These are phyloP conservation scores for Leucocoprinus birnbaumii DNA, from an alignment of 768 basidiomycete species.

Conservation along the genomic window DNA sequence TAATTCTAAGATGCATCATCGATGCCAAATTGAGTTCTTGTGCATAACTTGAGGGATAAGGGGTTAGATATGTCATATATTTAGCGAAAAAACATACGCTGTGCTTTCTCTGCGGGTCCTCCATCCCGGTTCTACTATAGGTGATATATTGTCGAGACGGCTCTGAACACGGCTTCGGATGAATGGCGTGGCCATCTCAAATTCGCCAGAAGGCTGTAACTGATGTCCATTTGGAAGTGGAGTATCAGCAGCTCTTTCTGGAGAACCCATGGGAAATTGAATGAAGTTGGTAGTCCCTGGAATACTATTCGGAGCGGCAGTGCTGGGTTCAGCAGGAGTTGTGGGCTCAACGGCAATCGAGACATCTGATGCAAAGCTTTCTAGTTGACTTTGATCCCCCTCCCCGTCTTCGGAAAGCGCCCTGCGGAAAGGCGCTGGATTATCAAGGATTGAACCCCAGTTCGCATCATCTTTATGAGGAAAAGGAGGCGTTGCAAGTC, in stretches of 20 bases:
- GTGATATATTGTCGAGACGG: constrained; percentile 53
- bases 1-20: constrained; percentile 84
- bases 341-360: constrained; percentile 35
- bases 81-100: constrained; percentile 52
- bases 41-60: constrained; percentile 53
- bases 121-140: constrained; percentile 70
- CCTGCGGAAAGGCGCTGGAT: constrained; percentile 73
- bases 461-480: constrained; percentile 38
- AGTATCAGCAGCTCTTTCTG: constrained; percentile 42
- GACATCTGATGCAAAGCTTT: constrained; percentile 31
- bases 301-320: constrained; percentile 47
- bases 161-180: constrained; percentile 85
- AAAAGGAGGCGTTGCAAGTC: constrained; percentile 46
- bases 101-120: constrained; percentile 86
- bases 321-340: constrained; percentile 41
- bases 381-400: constrained; percentile 40
- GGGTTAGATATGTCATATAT: constrained; percentile 11
- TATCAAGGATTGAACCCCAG: constrained; percentile 50
- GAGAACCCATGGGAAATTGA: constrained; percentile 78
- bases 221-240: constrained; percentile 10
- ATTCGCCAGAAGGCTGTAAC: constrained; percentile 72
- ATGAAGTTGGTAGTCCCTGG: constrained; percentile 65
- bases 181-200: constrained; percentile 72
- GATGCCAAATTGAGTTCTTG: constrained; percentile 83
- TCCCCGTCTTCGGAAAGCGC: constrained; percentile 77